phyloP scores from a whole-genome alignment of 805 yeast species.

The Teunomyces tritomae region DNA sequence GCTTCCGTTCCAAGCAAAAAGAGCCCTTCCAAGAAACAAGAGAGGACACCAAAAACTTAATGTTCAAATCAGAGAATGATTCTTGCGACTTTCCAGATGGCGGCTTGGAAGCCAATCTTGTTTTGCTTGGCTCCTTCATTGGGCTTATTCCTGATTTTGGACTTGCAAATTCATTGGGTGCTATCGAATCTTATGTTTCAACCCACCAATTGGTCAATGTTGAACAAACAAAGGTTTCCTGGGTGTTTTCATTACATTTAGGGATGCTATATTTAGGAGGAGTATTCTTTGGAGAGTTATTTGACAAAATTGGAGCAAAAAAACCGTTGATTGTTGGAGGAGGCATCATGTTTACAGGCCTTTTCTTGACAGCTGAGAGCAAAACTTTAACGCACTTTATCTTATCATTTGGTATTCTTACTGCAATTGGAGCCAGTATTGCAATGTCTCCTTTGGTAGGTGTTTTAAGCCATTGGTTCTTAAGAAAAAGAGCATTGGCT shows the following conservation, averaged over 20 bases:
- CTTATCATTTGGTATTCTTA: slow-evolving; percentile 49
- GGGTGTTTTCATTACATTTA: slow-evolving; percentile 19
- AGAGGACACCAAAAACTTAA: slow-evolving; percentile 3
- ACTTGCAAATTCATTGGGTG: slow-evolving; percentile 19
- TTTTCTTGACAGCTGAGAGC: slow-evolving; percentile 45
- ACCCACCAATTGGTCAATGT: slow-evolving; percentile 11
- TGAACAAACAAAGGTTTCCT: slow-evolving; percentile 15
- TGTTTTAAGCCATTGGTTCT: slow-evolving; percentile 45
- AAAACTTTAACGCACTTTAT: slow-evolving; percentile 48
- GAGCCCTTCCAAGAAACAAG: neutral
- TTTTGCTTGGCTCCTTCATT: slow-evolving; percentile 17
- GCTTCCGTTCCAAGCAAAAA: neutral
- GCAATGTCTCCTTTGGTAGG: slow-evolving; percentile 45
- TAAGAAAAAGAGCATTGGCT: slow-evolving; percentile 42
- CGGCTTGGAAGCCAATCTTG: slow-evolving; percentile 16
- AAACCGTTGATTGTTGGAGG: slow-evolving; percentile 38
- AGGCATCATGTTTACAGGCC: slow-evolving; percentile 33
- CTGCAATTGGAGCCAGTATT: slow-evolving; percentile 44
- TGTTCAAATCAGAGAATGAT: slow-evolving; percentile 16
- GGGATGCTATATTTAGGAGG: slow-evolving; percentile 19
- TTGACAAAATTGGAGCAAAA: slow-evolving; percentile 45
- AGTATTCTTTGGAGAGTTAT: slow-evolving; percentile 44
- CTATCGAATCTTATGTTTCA: slow-evolving; percentile 18
- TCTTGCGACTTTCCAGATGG: slow-evolving; percentile 20
- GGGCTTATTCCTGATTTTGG: slow-evolving; percentile 22